Conservation (phyloP, 148 eudicot genomes). For the Dianthus caryophyllus region DNA sequence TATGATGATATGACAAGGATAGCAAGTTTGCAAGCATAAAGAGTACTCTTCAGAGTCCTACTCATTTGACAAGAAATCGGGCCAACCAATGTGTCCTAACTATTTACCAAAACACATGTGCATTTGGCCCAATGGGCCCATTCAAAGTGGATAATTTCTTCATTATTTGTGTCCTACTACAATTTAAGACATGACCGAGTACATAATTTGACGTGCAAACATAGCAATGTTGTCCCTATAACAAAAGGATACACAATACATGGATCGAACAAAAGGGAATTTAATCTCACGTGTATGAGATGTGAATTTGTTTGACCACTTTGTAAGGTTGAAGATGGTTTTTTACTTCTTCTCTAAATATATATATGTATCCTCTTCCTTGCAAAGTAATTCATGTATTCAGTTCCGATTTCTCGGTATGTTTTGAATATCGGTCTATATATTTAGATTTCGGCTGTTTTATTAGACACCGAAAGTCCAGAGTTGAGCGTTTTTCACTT, state of each 20-base stretch:
- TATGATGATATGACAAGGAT: too few species aligned
- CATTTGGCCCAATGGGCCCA: constrained; percentile 3
- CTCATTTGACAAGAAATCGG: not conserved
- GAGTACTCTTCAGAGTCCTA: too few species aligned
- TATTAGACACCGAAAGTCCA: constrained; percentile 44
- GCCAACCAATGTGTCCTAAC: not conserved
- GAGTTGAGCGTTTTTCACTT: constrained; percentile 67
- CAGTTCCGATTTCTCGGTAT: not conserved
- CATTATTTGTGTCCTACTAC: not conserved
- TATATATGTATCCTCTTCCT: not conserved
- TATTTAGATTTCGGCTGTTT: not conserved
- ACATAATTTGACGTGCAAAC: constrained; percentile 17
- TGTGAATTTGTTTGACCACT: constrained; percentile 6
- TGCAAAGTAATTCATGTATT: not conserved
- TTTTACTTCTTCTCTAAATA: constrained; percentile 23
- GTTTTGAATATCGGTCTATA: not conserved
- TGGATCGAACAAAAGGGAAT: not conserved
- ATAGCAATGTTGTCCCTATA: constrained; percentile 4
- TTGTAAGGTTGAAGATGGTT: constrained; percentile 2
- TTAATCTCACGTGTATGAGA: constrained; percentile 13
- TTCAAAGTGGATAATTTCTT: not conserved
- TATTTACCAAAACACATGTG: not conserved
- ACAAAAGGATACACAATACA: not conserved
- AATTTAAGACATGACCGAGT: constrained; percentile 3
- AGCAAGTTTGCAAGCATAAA: too few species aligned